These are phyloP conservation scores for Pseudevernia furfuracea DNA, from an alignment of 495 filamentous ascomycete species.

Conservation along the genomic window DNA sequence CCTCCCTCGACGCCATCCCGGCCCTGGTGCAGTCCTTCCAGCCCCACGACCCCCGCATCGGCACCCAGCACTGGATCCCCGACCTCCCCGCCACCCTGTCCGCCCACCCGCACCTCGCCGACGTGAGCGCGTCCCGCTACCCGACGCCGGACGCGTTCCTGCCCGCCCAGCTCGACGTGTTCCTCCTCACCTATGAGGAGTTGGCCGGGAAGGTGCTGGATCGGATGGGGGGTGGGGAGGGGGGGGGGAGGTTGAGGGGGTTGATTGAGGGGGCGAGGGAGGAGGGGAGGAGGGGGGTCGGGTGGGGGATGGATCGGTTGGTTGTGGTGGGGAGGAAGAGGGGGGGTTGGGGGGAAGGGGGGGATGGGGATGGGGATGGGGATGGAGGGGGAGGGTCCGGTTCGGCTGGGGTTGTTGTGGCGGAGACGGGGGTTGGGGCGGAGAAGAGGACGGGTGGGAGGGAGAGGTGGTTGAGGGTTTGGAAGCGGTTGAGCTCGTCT, in stretches of 20 bases:
- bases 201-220: background rate
- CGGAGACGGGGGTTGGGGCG: constrained; percentile 42
- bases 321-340: constrained; percentile 17
- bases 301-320: constrained; percentile 12
- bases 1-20: constrained; percentile 4
- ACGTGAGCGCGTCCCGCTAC: background rate
- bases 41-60: background rate
- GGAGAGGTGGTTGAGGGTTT: background rate
- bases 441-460: background rate
- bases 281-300: constrained; percentile 20
- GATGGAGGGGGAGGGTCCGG: background rate
- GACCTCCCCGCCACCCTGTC: background rate
- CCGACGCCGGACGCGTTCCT: background rate
- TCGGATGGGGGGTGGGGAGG: background rate
- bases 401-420: too few relatives aligned
- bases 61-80: constrained; percentile 5
- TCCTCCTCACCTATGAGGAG: constrained; percentile 12
- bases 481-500: background rate
- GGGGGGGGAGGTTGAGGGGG: background rate
- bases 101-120: background rate
- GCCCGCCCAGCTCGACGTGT: constrained; percentile 11
- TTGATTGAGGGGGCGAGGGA: constrained; percentile 35
- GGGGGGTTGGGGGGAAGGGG: constrained; percentile 31
- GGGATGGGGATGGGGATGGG: constrained; percentile 26
- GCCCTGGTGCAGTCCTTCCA: constrained; percentile 3